These are phyloP conservation scores for Phialocephala sp. DNA, from an alignment of 2,329 filamentous ascomycete genomes.

Conservation along the genomic window DNA sequence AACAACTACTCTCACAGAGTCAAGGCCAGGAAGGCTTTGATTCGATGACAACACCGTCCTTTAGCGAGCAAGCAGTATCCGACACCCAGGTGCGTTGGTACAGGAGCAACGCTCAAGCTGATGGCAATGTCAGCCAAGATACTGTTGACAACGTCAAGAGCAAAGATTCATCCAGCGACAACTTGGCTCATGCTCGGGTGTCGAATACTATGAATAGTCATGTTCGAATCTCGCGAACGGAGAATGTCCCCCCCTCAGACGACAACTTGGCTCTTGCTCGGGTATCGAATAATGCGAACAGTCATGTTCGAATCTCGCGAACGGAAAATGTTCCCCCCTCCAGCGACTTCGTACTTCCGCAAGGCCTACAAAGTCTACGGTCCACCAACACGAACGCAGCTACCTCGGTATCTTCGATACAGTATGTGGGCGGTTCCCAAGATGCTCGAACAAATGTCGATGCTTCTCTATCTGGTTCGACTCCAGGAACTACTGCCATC, in stretches of 20 bases:
- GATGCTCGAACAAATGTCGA: neutral
- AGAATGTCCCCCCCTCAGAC: neutral
- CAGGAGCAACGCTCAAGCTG: constrained; percentile 1
- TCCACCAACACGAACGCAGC: neutral
- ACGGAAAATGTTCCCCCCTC: neutral
- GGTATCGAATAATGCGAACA: too few relatives aligned
- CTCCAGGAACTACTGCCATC: neutral
- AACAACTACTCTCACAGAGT: neutral
- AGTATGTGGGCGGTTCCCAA: neutral
- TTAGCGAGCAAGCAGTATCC: neutral
- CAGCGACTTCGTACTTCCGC: neutral
- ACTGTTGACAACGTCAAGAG: neutral
- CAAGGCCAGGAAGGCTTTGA: neutral
- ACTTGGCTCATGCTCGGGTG: neutral
- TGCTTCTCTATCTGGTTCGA: neutral
- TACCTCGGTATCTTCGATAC: neutral
- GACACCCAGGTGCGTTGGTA: neutral
- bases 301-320: too few relatives aligned
- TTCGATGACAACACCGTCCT: neutral
- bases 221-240: neutral
- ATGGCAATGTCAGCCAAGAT: neutral
- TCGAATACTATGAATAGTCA: too few relatives aligned
- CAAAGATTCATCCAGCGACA: neutral
- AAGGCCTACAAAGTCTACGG: neutral
- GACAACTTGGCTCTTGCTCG: too few relatives aligned